These are phyloP conservation scores for Madurella fahalii DNA, from an alignment of 2,329 filamentous ascomycete genomes.

Conservation along the genomic window DNA sequence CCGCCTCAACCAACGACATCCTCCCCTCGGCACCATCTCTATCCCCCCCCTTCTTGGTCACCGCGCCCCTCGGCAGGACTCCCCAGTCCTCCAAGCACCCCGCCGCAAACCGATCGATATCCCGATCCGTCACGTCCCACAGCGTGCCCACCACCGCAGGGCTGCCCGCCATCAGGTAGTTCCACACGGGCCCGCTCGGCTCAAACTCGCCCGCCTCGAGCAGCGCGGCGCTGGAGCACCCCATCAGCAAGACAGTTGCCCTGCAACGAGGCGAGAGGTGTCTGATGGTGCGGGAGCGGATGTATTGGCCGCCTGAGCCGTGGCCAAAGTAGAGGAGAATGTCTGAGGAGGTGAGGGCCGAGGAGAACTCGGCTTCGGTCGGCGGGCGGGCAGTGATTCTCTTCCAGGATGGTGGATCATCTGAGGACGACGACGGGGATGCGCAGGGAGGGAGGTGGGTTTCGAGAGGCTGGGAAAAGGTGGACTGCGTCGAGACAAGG, in stretches of 20 bases:
- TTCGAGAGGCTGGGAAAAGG: slow-evolving; percentile 65
- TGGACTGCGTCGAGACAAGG: slow-evolving; percentile 71
- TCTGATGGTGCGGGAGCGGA: slow-evolving; percentile 77
- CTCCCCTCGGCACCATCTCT: slow-evolving; percentile 23
- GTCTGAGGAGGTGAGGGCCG: slow-evolving; percentile 60
- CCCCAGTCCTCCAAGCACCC: slow-evolving; percentile 84
- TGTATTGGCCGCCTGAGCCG: slow-evolving; percentile 90
- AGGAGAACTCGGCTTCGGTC: slow-evolving; percentile 71
- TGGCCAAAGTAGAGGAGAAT: slow-evolving; percentile 93
- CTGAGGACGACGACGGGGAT: background rate
- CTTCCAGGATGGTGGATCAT: slow-evolving; percentile 43
- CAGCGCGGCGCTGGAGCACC: slow-evolving; percentile 82
- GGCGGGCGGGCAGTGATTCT: slow-evolving; percentile 66
- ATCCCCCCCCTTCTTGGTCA: slow-evolving; percentile 17
- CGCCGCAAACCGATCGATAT: slow-evolving; percentile 89
- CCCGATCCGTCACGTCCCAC: slow-evolving; percentile 97
- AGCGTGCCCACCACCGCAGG: slow-evolving; percentile 87
- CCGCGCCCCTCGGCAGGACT: slow-evolving; percentile 47
- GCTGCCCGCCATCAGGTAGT: slow-evolving; percentile 83
- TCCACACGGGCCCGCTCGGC: slow-evolving; percentile 82
- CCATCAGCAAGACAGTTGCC: slow-evolving; percentile 84
- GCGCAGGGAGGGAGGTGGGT: slow-evolving; percentile 57
- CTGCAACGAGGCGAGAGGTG: slow-evolving; percentile 61
- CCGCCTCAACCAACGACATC: slow-evolving; percentile 68
- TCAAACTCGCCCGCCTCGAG: slow-evolving; percentile 83